Evolutionary conservation across 768 basidiomycete species (phyloP).

Genomic region (Aureoboletus auriporus): DNA sequence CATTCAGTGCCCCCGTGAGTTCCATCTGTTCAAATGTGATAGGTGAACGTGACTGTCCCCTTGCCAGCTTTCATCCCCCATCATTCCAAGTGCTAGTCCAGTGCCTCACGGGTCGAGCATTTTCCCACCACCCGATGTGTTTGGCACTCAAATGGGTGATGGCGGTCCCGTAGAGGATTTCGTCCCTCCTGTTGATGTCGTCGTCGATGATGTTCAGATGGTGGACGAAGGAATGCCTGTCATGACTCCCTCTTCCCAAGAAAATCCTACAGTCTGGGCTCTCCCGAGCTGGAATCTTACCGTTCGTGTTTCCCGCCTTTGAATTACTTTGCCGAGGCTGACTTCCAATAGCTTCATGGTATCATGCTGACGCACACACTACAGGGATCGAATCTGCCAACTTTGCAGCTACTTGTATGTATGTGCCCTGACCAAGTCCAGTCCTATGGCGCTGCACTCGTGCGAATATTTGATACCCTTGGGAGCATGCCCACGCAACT

Average conservation of each 20-base stretch:
- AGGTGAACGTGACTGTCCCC: neutral
- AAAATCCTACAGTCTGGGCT: constrained; percentile 31
- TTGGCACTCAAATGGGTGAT: constrained; percentile 11
- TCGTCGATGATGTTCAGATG: constrained; percentile 35
- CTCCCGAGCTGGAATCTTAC: constrained; percentile 52
- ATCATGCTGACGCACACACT: constrained; percentile 57
- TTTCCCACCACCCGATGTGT: constrained; percentile 19
- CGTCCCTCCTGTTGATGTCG: constrained; percentile 12
- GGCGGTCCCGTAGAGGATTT: constrained; percentile 10
- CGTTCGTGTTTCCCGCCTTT: constrained; percentile 35
- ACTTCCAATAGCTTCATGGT: constrained; percentile 46
- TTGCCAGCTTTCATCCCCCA: constrained; percentile 8
- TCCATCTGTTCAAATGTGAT: neutral
- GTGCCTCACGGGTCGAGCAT: constrained; percentile 6
- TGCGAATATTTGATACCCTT: constrained; percentile 31
- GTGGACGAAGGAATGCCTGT: constrained; percentile 20
- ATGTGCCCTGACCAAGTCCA: constrained; percentile 26
- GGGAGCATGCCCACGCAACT: constrained; percentile 21
- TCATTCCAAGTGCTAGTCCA: constrained; percentile 25
- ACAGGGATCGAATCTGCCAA: constrained; percentile 35
- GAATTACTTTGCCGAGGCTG: constrained; percentile 1
- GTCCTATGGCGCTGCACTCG: constrained; percentile 41
- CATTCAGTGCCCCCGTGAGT: constrained; percentile 8
- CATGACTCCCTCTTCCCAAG: constrained; percentile 21
- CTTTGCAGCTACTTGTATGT: constrained; percentile 52